Evolutionary conservation across 2,329 filamentous ascomycete species (phyloP), one percentile per base, ranked within the genome.

Genomic region (Aspergillus thermomutatus): DNA sequence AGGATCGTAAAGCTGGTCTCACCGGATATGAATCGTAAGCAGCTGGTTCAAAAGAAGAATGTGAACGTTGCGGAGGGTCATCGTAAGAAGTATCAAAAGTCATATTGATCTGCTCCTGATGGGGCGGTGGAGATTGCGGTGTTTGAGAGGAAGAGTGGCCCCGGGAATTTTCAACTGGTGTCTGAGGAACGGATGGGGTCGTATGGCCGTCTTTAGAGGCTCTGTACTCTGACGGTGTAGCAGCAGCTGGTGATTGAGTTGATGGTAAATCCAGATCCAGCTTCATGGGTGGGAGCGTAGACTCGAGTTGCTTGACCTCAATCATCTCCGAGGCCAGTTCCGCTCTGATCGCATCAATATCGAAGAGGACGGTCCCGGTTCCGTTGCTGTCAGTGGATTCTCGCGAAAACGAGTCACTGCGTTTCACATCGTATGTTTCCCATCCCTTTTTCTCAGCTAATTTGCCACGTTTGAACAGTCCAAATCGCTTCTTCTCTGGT

Each of bases 331-430:
- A 85, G 27, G 90, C 90, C 34, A 99, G 79, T 67, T 95, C 90
- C 9, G 91, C 87, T 50, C 91, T 84, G 62, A 99, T 97, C 11
- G 94, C 94, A 66, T 99, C 94, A 49, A 99, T 86, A 67, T 99
- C 94, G 67, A 99, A 99, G 48, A 99, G 81, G 8, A 97, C 88
- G 34, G 79, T 79, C 21, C 72, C 72, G 17, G 75, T 64, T 50
- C 62, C 66, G 43, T 57, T 64, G 17, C 62, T 62, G 9, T 72
- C 69, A 19, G 46, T 64, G 3, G 70, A 66, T 48, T 63, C 60
- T 11, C 61, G 65, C 43, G 65, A 52, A 17, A 67, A 69, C 21
- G 68, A 65, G 40, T 70, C 66, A 14, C 67, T 69, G 31, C 72
- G 63, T 48, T 77, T 67, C 46, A 95, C 90, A 69, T 97, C 89